Evolutionary conservation across 2,329 filamentous ascomycete species (phyloP).

Genomic region (Aspergillus floridensis): DNA sequence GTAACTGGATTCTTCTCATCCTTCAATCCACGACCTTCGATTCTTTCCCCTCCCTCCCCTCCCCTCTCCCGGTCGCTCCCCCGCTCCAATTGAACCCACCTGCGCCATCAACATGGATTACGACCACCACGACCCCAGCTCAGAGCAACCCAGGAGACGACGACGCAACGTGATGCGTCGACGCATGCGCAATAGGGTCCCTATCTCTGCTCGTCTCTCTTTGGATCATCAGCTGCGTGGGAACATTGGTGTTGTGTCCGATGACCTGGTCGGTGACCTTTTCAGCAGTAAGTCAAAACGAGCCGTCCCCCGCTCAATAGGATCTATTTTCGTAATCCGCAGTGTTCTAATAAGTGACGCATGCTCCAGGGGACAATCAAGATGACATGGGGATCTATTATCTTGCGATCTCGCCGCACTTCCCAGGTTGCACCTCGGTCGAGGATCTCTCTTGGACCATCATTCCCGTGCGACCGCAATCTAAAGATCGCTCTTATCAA

Average conservation of each 20-base stretch:
- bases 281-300: conserved; percentile 56
- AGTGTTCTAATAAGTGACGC: background rate
- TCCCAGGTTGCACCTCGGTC: conserved; percentile 41
- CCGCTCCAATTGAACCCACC: conserved; percentile 16
- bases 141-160: conserved; percentile 52
- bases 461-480: conserved; percentile 65
- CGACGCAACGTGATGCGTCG: conserved; percentile 47
- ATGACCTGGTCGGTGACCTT: conserved; percentile 79
- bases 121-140: conserved; percentile 37
- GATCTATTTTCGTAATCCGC: background rate
- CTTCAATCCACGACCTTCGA: background rate
- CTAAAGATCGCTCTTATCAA: conserved; percentile 48
- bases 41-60: background rate
- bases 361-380: conserved; percentile 16
- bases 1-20: background rate
- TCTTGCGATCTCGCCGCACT: conserved; percentile 48
- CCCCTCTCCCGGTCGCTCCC: background rate
- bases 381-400: conserved; percentile 38
- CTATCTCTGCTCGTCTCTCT: conserved; percentile 75
- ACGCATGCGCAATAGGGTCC: conserved; percentile 60
- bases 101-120: conserved; percentile 41
- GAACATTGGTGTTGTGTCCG: conserved; percentile 80
- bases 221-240: conserved; percentile 83
- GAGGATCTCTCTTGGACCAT: conserved; percentile 78
- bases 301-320: background rate